These are phyloP conservation scores for Phytopythium delawarense DNA, from an alignment of 352 stramenopile species.

Conservation along the genomic window DNA sequence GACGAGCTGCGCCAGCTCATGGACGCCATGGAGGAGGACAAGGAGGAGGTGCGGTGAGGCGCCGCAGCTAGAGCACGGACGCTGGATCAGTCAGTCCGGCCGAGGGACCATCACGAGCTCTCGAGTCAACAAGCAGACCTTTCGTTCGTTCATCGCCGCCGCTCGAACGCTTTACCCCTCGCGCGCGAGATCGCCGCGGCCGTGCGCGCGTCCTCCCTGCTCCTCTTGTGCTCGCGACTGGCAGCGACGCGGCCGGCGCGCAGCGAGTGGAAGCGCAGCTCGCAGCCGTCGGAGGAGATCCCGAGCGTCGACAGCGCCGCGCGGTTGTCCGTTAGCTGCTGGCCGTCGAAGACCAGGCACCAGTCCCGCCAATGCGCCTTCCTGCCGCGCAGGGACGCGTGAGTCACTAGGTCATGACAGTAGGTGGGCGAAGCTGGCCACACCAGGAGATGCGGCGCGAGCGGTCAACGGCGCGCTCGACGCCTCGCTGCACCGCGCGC, in stretches of 20 bases:
- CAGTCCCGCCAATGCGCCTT: slow-evolving; percentile 19
- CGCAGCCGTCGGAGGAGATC: slow-evolving; percentile 11
- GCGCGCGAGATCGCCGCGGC: background rate
- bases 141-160: background rate
- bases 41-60: slow-evolving; percentile 55
- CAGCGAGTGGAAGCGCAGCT: slow-evolving; percentile 9
- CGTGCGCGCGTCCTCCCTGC: background rate
- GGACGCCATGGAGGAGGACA: slow-evolving; percentile 78
- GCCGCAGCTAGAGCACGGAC: background rate
- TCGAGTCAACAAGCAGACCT: background rate
- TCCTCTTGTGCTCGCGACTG: background rate
- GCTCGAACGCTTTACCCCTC: background rate
- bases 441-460: slow-evolving; percentile 4
- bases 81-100: background rate
- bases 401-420: too few species aligned
- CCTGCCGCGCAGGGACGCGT: slow-evolving; percentile 3
- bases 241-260: slow-evolving; percentile 1
- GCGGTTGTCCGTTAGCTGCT: slow-evolving; percentile 11
- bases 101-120: background rate
- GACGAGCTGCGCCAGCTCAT: slow-evolving; percentile 63
- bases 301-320: slow-evolving; percentile 8
- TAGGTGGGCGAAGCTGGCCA: background rate
- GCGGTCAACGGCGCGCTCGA: background rate
- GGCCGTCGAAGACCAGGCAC: slow-evolving; percentile 9
- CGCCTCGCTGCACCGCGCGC: slow-evolving; percentile 2